Evolutionary conservation across 306 rosid species (phyloP), one percentile per base, ranked within the genome.

Genomic region (Sicyos baderoa): DNA sequence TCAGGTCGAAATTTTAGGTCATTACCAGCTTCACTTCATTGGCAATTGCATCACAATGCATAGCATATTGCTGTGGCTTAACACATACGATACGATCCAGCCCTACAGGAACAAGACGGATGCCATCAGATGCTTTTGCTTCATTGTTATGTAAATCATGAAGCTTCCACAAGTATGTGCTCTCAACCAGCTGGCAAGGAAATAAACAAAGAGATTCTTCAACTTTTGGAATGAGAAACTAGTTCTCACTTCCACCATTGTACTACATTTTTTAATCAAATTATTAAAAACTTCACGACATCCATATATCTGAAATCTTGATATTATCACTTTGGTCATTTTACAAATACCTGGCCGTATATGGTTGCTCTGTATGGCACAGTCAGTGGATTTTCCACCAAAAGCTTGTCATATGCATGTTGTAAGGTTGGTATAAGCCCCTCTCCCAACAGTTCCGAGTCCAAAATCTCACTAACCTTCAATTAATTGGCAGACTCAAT

Each of bases 401-500:
- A 79, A 75, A 92, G 75, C 78, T 42, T 50, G 78, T 89, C 96
- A 83, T 89, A 88, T 0, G 98, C 98, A 77, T 92, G 95, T 53
- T 87, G 96, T 51, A 92, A 69, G 65, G 93, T 86, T 12, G 96
- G 98, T 79, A 92, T 89, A 66, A 92, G 92, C 76, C 98, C 98
- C 82, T 92, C 98, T 17, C 98, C 98, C 65, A 92, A 70, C 61
- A 92, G 80, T 64, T 92, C 98, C 0, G 98, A 87, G 78, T 92
- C 95, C 56, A 92, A 79, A 82, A 92, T 92, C 86, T 92, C 98
- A 49, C 96, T 92, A n/a, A 92, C 95, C 96, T 92, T 80, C 74
- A 58, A 72, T 72, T 47, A 25, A 19, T 57, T 45, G 15, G 45
- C 76, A 72, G 11, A 47, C 42, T 40, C 35, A 54, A 51, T 19